Evolutionary conservation across 495 filamentous ascomycete genomes (phyloP), one percentile per base, ranked within the genome.

Genomic region (Xylaria venustula): DNA sequence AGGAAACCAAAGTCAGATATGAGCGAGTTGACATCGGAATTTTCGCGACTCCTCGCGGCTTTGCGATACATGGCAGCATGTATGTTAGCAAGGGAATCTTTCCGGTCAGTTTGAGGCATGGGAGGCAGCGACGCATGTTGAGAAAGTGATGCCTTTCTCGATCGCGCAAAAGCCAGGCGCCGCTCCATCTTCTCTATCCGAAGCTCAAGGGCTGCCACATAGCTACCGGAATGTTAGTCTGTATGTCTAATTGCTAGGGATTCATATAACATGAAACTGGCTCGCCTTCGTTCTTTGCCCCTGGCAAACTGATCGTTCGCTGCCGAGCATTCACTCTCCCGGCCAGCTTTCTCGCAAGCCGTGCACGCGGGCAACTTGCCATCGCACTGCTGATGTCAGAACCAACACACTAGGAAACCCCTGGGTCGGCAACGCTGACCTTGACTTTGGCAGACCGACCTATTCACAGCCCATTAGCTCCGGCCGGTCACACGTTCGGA

Each of bases 311-410:
- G 90, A 68, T 97, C 93, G 60, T 90, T 96, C 2, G 92, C 90
- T 37, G 90, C 90, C n/a, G 92, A 93, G 71, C 93, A 98, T 62
- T 91, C 90, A 63, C 80, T 83, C 42, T 87, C 85, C 54, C 88
- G 89, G 41, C 90, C 90, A 7, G 88, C 88, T 70, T 89, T 89
- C 70, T 96, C 93, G 67, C 93, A 97, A 22, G 93, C 92, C 15
- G 91, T 92, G 69, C 93, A 98, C 19, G 92, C 90, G 14, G 93
- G 93, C 17, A 98, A 80, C 70, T 96, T 96, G 53, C 92, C 92
- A 77, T 98, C 93, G 64, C 93, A 98, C 83, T 89, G 63, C 14
- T 37, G 37, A 52, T 34, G 20, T 44, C 54, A 55, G 63, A 36
- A 61, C 60, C 62, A 56, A 49, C 6, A 45, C 19, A 22, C 2